Percentiles rank a stretch among this genome's conserved stretches.
phyloP scores from a whole-genome alignment of 768 basidiomycete species.

The Mycena indigotica region DNA sequence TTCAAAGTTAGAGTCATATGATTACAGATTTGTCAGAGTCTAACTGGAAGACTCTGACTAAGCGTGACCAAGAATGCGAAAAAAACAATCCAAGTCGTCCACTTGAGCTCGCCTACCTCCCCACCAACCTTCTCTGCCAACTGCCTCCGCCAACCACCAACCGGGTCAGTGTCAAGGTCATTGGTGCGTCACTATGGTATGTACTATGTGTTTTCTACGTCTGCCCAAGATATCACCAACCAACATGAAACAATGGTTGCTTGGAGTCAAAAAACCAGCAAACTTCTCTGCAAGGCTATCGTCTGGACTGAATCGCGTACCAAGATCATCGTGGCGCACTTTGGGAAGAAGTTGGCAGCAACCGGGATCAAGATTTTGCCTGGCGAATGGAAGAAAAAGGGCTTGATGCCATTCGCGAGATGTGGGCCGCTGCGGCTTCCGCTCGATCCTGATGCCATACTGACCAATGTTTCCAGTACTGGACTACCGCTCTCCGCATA shows the following conservation, averaged over 20 bases:
- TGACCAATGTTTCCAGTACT: slow-evolving; percentile 52
- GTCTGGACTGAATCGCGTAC: slow-evolving; percentile 98
- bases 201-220: slow-evolving; percentile 13
- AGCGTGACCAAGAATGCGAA: no score
- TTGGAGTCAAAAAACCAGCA: slow-evolving; percentile 90
- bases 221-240: slow-evolving; percentile 81
- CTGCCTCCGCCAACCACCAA: no score
- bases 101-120: no score
- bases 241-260: slow-evolving; percentile 95
- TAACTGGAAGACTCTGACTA: no score
- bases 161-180: slow-evolving; percentile 88
- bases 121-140: no score
- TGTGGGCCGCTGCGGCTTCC: slow-evolving; percentile 67
- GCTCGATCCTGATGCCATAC: slow-evolving; percentile 18
- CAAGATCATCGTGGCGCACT: slow-evolving; percentile 80
- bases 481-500: slow-evolving; percentile 96
- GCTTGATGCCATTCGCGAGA: slow-evolving; percentile 62
- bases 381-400: slow-evolving; percentile 73
- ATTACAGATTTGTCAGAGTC: no score
- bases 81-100: no score
- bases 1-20: no score
- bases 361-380: slow-evolving; percentile 72
- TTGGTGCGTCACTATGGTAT: slow-evolving; percentile 68
- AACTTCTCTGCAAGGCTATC: slow-evolving; percentile 84
- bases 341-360: slow-evolving; percentile 68